Conservation (phyloP, 2,329 filamentous ascomycete species). For the Ophiocordyceps sinensis region DNA sequence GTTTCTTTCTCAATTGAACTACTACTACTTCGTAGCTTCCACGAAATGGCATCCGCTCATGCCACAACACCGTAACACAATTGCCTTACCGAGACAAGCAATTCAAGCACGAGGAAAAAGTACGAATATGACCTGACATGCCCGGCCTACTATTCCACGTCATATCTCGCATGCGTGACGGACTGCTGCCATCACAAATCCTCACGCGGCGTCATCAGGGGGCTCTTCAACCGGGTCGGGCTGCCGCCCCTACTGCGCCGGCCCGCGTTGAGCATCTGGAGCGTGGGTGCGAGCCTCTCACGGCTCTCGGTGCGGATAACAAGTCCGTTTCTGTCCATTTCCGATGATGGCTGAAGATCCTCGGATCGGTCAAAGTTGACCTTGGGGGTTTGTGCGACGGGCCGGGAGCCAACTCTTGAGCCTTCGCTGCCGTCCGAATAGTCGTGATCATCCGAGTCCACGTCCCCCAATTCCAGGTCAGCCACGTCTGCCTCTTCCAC, state of each 20-base stretch:
- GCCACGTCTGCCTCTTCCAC: conserved; percentile 63
- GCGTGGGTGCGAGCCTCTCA: conserved; percentile 52
- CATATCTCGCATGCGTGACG: no score
- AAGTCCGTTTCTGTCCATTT: conserved; percentile 55
- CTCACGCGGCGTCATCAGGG: conserved; percentile 34
- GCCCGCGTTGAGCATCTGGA: conserved; percentile 40
- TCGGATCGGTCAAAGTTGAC: conserved; percentile 39
- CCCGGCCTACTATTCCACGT: no score
- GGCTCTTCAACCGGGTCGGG: conserved; percentile 45
- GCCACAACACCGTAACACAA: no score
- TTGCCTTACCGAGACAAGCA: no score
- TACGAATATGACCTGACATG: no score
- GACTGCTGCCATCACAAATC: conserved; percentile 12
- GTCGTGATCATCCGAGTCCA: conserved; percentile 50
- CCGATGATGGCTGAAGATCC: conserved; percentile 24
- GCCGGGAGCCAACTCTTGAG: conserved; percentile 41
- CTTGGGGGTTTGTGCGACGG: conserved; percentile 55
- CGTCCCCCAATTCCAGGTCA: conserved; percentile 65
- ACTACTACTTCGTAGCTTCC: no score
- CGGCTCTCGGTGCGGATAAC: conserved; percentile 74
- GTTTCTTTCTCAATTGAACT: no score
- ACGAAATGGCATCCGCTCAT: no score
- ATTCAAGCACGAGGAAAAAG: no score
- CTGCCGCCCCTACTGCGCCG: conserved; percentile 42
- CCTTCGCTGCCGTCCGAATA: conserved; percentile 47